These are phyloP conservation scores for Aquilaria agallochum DNA, from an alignment of 441 rosid species.

Conservation along the genomic window DNA sequence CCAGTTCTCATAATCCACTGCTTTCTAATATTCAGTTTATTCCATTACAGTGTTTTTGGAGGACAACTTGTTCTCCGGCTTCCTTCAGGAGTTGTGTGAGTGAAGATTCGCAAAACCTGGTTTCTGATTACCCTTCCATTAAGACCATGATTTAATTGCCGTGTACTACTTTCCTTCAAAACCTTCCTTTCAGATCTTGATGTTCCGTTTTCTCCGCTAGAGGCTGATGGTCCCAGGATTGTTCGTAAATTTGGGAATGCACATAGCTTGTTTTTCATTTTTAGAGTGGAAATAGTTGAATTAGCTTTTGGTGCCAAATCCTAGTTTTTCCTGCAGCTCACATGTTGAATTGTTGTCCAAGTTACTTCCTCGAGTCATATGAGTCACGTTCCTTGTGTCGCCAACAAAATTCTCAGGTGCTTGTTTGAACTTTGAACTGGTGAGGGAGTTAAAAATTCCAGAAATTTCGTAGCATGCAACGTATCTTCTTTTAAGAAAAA, in stretches of 20 bases:
- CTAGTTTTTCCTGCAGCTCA: background rate
- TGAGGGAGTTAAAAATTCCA: background rate
- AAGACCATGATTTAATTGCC: background rate
- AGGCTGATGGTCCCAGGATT: slow-evolving; percentile 2
- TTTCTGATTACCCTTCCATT: too few species aligned
- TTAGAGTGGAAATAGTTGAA: background rate
- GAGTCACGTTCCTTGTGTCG: background rate
- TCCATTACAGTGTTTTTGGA: slow-evolving; percentile 70
- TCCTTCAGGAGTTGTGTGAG: slow-evolving; percentile 86
- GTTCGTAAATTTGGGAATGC: slow-evolving; percentile 27
- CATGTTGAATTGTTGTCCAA: too few species aligned
- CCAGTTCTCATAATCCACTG: too few species aligned
- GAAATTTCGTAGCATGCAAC: background rate
- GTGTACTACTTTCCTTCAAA: too few species aligned
- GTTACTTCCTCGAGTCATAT: background rate
- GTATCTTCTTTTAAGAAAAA: too few species aligned
- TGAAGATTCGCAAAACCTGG: slow-evolving; percentile 4
- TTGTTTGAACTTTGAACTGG: background rate
- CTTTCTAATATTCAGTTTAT: background rate
- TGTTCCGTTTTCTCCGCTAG: too few species aligned
- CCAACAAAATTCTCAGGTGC: background rate
- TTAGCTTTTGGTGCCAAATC: background rate
- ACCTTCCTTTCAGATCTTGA: too few species aligned
- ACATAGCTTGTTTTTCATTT: slow-evolving; percentile 18
- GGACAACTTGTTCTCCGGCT: slow-evolving; percentile 93